phyloP scores from a whole-genome alignment of 2,329 filamentous ascomycete genomes.

The Diaporthe destruens region DNA sequence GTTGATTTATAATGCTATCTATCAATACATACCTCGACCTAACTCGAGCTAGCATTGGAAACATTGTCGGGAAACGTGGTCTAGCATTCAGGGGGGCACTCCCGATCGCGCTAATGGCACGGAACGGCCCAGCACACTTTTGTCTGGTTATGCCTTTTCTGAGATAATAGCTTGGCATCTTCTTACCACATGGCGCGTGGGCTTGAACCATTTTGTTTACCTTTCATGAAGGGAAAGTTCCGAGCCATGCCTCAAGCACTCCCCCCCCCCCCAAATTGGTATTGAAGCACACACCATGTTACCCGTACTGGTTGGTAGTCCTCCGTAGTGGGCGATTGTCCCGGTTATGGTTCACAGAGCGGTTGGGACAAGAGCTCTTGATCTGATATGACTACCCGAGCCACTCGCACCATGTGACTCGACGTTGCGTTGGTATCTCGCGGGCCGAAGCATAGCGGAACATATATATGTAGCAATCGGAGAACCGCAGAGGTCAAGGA shows the following conservation, averaged over 20 bases:
- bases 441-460: neutral
- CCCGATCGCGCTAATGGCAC: neutral
- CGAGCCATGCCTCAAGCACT: neutral
- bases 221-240: neutral
- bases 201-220: neutral
- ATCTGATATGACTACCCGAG: neutral
- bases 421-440: neutral
- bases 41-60: neutral
- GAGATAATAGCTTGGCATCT: constrained; percentile 2
- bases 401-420: neutral
- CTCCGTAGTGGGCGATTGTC: neutral
- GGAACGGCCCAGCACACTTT: constrained; percentile 13
- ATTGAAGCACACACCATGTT: neutral
- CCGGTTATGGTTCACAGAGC: neutral
- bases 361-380: neutral
- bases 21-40: no score
- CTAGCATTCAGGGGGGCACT: neutral
- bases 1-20: neutral
- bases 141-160: neutral
- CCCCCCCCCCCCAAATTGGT: no score
- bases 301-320: neutral
- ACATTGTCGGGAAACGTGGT: neutral
- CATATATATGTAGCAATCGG: no score
- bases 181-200: neutral
- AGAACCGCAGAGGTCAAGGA: neutral